Percentiles rank a stretch among this genome's conserved stretches.
Evolutionary conservation across 2,329 filamentous ascomycete species (phyloP).

Genomic region (Harringtonia lauricola): DNA sequence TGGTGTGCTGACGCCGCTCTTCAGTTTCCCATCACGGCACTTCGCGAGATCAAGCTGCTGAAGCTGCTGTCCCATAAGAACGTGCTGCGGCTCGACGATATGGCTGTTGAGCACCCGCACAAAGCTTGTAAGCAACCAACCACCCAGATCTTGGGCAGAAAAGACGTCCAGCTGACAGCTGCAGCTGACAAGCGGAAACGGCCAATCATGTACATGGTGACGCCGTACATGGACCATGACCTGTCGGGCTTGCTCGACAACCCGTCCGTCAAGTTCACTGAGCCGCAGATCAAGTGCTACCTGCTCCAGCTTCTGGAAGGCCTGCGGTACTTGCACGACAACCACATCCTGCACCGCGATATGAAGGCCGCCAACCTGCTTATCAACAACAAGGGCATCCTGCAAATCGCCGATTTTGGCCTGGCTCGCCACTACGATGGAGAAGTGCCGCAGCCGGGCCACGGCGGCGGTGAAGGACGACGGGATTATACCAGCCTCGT

Average conservation of each 20-base stretch:
- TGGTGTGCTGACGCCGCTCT: no score
- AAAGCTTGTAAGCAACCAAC: constrained; percentile 50
- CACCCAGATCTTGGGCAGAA: constrained; percentile 9
- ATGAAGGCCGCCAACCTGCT: constrained; percentile 98
- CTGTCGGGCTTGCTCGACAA: constrained; percentile 96
- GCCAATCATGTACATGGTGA: constrained; percentile 96
- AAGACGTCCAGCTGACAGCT: not conserved
- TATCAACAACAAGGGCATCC: constrained; percentile 85
- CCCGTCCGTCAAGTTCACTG: constrained; percentile 74
- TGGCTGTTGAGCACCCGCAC: constrained; percentile 76
- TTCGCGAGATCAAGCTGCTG: constrained; percentile 93
- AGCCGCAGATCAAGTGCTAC: constrained; percentile 95
- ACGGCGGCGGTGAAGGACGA: constrained; percentile 71
- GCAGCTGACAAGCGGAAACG: constrained; percentile 67
- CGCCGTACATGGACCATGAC: constrained; percentile 97
- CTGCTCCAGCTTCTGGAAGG: constrained; percentile 88
- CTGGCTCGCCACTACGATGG: constrained; percentile 91
- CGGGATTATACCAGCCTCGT: constrained; percentile 95
- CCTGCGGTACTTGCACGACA: constrained; percentile 80
- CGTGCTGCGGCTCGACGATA: constrained; percentile 79
- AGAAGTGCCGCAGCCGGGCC: constrained; percentile 61
- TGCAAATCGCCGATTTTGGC: constrained; percentile 97
- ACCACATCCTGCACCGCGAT: constrained; percentile 83
- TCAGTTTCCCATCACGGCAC: constrained; percentile 90
- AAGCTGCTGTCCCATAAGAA: constrained; percentile 92